Evolutionary conservation across 495 filamentous ascomycete species (phyloP).

Genomic region (Lophium mytilinum): DNA sequence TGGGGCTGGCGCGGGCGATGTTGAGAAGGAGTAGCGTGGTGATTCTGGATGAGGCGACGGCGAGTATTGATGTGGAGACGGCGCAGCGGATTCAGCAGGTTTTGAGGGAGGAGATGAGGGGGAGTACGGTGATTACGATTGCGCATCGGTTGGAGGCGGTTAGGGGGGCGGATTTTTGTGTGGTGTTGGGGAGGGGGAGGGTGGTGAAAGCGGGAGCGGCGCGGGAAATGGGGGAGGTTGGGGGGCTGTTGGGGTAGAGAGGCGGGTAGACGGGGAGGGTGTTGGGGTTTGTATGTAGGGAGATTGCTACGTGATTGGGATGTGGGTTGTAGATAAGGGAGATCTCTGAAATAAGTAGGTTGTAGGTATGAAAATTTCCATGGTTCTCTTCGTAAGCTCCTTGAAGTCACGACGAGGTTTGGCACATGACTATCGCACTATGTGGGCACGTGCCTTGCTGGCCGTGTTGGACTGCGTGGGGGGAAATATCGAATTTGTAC

Average conservation of each 20-base stretch:
- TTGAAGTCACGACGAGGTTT: too few relatives aligned
- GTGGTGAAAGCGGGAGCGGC: slow-evolving; percentile 26
- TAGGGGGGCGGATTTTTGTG: slow-evolving; percentile 63
- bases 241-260: slow-evolving; percentile 17
- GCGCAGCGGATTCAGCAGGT: slow-evolving; percentile 70
- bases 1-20: slow-evolving; percentile 47
- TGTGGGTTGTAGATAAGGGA: too few relatives aligned
- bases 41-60: slow-evolving; percentile 77
- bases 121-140: slow-evolving; percentile 80
- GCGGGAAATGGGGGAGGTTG: slow-evolving; percentile 18
- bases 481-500: too few relatives aligned
- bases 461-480: too few relatives aligned
- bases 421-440: too few relatives aligned
- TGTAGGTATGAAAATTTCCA: too few relatives aligned
- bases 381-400: too few relatives aligned
- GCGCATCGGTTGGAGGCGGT: slow-evolving; percentile 78
- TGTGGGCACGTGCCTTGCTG: too few relatives aligned
- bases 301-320: too few relatives aligned
- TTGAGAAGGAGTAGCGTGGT: slow-evolving; percentile 49
- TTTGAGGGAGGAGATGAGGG: slow-evolving; percentile 61
- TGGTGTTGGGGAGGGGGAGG: slow-evolving; percentile 60
- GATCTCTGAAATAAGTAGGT: too few relatives aligned
- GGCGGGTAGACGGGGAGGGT: not conserved
- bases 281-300: too few relatives aligned
- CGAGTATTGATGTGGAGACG: slow-evolving; percentile 71